A percentile compares a stretch with the other conserved stretches of the same genome.
These are phyloP conservation scores for Dactylellina leptospora DNA, from an alignment of 2,329 filamentous ascomycete genomes.

Conservation along the genomic window DNA sequence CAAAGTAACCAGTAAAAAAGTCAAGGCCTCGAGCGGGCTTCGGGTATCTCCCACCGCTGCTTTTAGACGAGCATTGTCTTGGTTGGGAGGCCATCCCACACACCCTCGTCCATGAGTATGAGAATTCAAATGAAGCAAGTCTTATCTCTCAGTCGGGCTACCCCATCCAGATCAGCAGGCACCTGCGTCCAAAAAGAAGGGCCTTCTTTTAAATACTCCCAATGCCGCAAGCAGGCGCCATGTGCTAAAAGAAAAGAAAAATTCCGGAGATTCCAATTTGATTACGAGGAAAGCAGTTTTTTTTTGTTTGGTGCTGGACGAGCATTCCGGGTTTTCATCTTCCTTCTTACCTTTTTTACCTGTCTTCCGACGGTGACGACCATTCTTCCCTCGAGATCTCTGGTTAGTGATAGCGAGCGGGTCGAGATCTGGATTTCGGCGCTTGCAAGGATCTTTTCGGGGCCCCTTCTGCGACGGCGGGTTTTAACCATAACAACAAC, in stretches of 20 bases:
- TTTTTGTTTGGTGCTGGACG: no score
- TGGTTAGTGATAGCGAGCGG: slow-evolving; percentile 1
- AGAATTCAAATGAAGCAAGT: no score
- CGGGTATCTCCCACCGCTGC: slow-evolving; percentile 50
- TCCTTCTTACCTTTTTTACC: slow-evolving; percentile 14
- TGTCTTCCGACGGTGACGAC: slow-evolving; percentile 24
- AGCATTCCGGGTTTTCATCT: slow-evolving; percentile 23
- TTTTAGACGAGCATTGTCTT: slow-evolving; percentile 41
- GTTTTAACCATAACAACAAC: slow-evolving; percentile 9
- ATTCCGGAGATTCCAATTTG: slow-evolving; percentile 30
- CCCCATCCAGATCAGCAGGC: slow-evolving; percentile 52
- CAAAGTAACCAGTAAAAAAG: slow-evolving; percentile 29
- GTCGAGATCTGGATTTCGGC: slow-evolving; percentile 12
- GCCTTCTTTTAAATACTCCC: slow-evolving; percentile 48
- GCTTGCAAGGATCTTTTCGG: slow-evolving; percentile 6
- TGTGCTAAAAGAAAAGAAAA: slow-evolving; percentile 5
- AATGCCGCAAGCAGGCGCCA: slow-evolving; percentile 6
- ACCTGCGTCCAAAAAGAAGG: slow-evolving; percentile 34
- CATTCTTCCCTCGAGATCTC: slow-evolving; percentile 8
- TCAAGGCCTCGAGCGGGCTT: slow-evolving; percentile 46
- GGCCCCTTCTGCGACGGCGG: not conserved
- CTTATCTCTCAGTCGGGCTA: slow-evolving; percentile 52
- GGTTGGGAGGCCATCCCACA: slow-evolving; percentile 37
- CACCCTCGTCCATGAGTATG: no score
- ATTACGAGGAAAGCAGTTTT: not conserved